Evolutionary conservation across 1,284 basidiomycete genomes (phyloP), one percentile per base, ranked within the genome.

Genomic region (Leucoagaricus sp.): DNA sequence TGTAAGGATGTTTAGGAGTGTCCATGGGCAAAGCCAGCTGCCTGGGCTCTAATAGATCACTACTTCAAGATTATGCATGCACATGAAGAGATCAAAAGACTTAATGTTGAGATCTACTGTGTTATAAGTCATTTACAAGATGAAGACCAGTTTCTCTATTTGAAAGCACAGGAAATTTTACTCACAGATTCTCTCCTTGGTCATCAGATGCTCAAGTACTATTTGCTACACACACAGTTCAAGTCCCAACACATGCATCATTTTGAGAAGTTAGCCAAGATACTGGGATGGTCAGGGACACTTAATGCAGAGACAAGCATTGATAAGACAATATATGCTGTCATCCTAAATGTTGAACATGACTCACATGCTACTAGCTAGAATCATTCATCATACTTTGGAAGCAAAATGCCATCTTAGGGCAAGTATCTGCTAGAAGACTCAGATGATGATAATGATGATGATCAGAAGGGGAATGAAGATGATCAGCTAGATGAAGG

Each of bases 21-120:
- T 1, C 58, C 58, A 1, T 75, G 72, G 71, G 63, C 63, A 10
- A 34, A 52, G 17, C 66, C 62, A 19, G 58, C 64, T 13, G 45
- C 49, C 1, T 63, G 71, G 1, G 33, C 60, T 6, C 55, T 63
- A 1, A 65, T 67, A 53, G 61, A 67, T n/a, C 29, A 58, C 0
- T 65, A 69, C 49, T 70, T 72, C 58, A 67, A 68, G 25, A 61
- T 72, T n/a, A n/a, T n/a, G n/a, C n/a, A n/a, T n/a, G n/a, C n/a
- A n/a, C n/a, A n/a, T n/a, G n/a, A n/a, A n/a, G 72, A 74, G 60
- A 65, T 75, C 33, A 12, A 40, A 9, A 60, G 67, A 0, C 60
- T 73, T 2, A 69, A 75, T 49, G 58, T 73, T 13, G 72, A 77
- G 54, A 70, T 74, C 7, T 53, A 48, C 1, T 61, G 64, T 0